These are phyloP conservation scores for Orychophragmus violaceus DNA, from an alignment of 345 rosid species.

Conservation along the genomic window DNA sequence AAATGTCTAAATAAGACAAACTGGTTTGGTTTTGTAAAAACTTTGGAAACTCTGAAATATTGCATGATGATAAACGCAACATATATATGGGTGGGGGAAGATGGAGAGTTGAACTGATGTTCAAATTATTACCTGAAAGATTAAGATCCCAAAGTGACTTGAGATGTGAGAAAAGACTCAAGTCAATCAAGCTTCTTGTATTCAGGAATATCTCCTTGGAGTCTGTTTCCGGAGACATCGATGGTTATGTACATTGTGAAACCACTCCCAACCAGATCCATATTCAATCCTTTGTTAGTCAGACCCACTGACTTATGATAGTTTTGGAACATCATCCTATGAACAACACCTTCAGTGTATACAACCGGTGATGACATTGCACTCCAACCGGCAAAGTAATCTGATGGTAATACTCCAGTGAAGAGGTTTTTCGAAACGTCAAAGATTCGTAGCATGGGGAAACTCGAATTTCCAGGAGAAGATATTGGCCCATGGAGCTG, in stretches of 20 bases:
- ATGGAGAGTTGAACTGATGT: neutral
- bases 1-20: neutral
- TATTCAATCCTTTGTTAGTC: neutral
- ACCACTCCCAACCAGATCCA: neutral
- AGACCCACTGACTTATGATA: neutral
- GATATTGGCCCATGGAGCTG: constrained; percentile 33
- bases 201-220: neutral
- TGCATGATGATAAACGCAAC: neutral
- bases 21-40: neutral
- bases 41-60: constrained; percentile 16
- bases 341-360: too few relatives aligned
- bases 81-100: neutral
- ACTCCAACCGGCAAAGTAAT: too few relatives aligned
- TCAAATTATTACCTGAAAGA: neutral
- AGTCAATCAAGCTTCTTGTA: neutral
- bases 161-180: neutral
- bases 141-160: neutral
- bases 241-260: neutral
- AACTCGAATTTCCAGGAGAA: neutral
- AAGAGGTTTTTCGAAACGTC: too few relatives aligned
- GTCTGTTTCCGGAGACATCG: neutral
- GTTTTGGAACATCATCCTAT: too few relatives aligned
- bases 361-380: constrained; percentile 8
- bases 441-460: too few relatives aligned
- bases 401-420: too few relatives aligned